phyloP scores from a whole-genome alignment of 768 basidiomycete genomes.

The Kwoniella dejecticola region DNA sequence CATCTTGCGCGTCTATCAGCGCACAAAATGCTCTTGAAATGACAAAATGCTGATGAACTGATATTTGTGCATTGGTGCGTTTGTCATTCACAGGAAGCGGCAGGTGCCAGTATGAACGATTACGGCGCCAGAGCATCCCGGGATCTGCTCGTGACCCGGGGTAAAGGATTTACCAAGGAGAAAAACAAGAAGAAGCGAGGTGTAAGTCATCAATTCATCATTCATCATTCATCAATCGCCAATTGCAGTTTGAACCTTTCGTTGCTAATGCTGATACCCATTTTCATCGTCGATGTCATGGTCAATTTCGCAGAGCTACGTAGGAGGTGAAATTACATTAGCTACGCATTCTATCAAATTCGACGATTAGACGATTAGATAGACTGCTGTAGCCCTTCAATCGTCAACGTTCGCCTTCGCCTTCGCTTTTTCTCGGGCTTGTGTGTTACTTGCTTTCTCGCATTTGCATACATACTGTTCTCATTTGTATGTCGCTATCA shows the following conservation, averaged over 20 bases:
- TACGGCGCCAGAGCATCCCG: conserved; percentile 83
- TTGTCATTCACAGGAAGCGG: conserved; percentile 54
- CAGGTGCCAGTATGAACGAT: conserved; percentile 68
- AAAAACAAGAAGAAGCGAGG: conserved; percentile 99
- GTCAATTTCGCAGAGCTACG: conserved; percentile 78
- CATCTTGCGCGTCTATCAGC: background rate
- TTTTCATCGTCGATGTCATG: no score
- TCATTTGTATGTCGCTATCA: no score
- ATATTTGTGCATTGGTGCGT: background rate
- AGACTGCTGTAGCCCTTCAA: no score
- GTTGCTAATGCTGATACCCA: background rate
- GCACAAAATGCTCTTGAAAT: background rate
- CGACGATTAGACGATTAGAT: conserved; percentile 44
- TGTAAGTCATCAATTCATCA: conserved; percentile 26
- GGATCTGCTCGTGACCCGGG: conserved; percentile 89
- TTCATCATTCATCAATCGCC: background rate
- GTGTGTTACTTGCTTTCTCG: no score
- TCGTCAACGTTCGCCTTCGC: background rate
- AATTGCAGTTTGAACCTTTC: background rate
- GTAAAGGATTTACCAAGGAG: conserved; percentile 94
- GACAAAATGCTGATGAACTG: conserved; percentile 1
- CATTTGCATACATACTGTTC: no score
- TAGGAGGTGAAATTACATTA: conserved; percentile 94
- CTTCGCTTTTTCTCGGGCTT: background rate
- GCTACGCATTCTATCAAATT: conserved; percentile 88